Evolutionary conservation across 176 grass and related monocot genomes (phyloP).

Genomic region (Carex scoparia): DNA sequence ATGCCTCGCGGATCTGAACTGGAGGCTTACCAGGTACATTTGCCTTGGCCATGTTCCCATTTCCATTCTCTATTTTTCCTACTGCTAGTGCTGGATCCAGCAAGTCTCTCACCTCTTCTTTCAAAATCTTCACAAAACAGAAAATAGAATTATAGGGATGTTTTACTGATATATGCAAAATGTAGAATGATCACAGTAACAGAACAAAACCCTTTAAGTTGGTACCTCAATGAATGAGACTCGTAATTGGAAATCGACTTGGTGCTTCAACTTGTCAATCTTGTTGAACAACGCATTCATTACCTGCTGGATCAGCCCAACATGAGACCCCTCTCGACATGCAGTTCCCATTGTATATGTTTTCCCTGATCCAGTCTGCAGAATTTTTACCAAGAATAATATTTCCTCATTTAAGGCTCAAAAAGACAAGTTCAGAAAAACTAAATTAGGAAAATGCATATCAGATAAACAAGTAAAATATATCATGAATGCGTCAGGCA

Average conservation of each 20-base stretch:
- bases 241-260: slow-evolving; percentile 85
- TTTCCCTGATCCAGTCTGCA: slow-evolving; percentile 88
- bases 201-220: background rate
- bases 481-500: background rate
- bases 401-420: background rate
- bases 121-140: slow-evolving; percentile 62
- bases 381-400: slow-evolving; percentile 4
- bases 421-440: slow-evolving; percentile 10
- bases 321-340: slow-evolving; percentile 55
- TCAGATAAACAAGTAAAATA: background rate
- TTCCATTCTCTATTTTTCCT: slow-evolving; percentile 61
- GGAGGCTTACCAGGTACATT: slow-evolving; percentile 63
- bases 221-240: slow-evolving; percentile 96
- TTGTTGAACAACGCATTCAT: slow-evolving; percentile 76
- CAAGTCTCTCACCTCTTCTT: slow-evolving; percentile 97
- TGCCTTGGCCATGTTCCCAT: slow-evolving; percentile 49
- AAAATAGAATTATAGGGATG: background rate
- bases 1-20: slow-evolving; percentile 93
- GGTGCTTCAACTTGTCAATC: slow-evolving; percentile 65
- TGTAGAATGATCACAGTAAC: background rate
- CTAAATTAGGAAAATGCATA: slow-evolving; percentile 26
- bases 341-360: slow-evolving; percentile 96
- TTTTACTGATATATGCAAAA: background rate
- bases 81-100: slow-evolving; percentile 44
- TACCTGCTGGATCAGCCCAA: slow-evolving; percentile 69